phyloP scores from a whole-genome alignment of 208 protist species.

The Herpetomonas tarakana region DNA sequence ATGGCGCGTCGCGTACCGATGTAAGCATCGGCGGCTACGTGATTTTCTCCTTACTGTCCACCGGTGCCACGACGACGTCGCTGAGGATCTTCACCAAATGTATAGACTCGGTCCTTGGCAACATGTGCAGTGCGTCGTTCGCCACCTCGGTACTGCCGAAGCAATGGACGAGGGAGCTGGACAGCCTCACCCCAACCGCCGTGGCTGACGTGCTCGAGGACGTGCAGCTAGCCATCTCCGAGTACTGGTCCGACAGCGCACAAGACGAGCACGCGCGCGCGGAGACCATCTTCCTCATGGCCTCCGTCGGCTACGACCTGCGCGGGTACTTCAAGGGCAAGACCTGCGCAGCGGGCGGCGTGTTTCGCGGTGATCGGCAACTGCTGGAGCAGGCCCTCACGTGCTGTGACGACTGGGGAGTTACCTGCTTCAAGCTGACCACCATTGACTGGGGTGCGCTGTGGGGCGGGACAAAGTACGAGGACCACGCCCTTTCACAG shows the following conservation, averaged over 20 bases:
- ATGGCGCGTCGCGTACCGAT: conserved; percentile 55
- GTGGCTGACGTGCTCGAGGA: conserved; percentile 78
- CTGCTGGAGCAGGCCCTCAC: conserved; percentile 57
- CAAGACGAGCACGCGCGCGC: conserved; percentile 72
- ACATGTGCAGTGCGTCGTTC: conserved; percentile 81
- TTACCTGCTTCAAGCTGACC: conserved; percentile 61
- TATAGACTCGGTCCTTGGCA: conserved; percentile 56
- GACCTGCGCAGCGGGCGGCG: conserved; percentile 30
- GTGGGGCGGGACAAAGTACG: conserved; percentile 49
- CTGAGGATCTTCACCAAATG: conserved; percentile 55
- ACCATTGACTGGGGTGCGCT: conserved; percentile 79
- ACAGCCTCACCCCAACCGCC: conserved; percentile 39
- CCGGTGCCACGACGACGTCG: conserved; percentile 22
- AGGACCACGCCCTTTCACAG: conserved; percentile 48
- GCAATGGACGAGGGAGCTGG: conserved; percentile 37
- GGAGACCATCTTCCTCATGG: conserved; percentile 78
- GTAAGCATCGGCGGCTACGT: conserved; percentile 68
- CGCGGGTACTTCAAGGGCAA: conserved; percentile 61
- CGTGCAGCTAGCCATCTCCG: conserved; percentile 63
- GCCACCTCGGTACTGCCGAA: conserved; percentile 49
- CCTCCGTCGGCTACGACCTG: conserved; percentile 64
- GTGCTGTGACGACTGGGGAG: conserved; percentile 77
- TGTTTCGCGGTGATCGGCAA: conserved; percentile 52
- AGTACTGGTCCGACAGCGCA: conserved; percentile 83
- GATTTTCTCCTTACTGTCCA: conserved; percentile 58